These are phyloP conservation scores for Metschnikowia dekortorum DNA, from an alignment of 805 yeast species.

Conservation along the genomic window DNA sequence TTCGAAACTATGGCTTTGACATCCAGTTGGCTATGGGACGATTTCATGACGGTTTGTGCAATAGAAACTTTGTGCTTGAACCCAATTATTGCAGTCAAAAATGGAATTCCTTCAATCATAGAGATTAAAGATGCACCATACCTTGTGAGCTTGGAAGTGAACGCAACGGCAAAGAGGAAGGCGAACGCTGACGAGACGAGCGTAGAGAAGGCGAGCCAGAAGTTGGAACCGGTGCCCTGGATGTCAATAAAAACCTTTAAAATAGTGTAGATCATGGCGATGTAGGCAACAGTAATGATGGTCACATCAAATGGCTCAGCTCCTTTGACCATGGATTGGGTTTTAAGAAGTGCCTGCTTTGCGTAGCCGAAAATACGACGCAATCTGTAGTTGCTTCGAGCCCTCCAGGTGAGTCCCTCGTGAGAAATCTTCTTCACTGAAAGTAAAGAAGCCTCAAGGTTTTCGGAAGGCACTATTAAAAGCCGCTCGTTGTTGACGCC, in stretches of 20 bases:
- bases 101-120: constrained; percentile 88
- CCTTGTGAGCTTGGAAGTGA: constrained; percentile 51
- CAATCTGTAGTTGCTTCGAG: constrained; percentile 52
- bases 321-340: constrained; percentile 48
- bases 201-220: constrained; percentile 82
- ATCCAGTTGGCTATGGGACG: constrained; percentile 33
- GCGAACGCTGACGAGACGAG: constrained; percentile 77
- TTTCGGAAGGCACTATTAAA: constrained; percentile 31
- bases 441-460: constrained; percentile 22
- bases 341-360: constrained; percentile 34
- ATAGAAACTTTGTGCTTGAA: constrained; percentile 79
- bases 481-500: constrained; percentile 41
- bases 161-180: constrained; percentile 68
- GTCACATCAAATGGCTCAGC: constrained; percentile 86
- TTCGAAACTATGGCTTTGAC: constrained; percentile 40
- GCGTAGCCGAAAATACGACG: constrained; percentile 54
- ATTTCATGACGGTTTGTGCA: constrained; percentile 53
- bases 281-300: constrained; percentile 72
- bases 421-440: constrained; percentile 23
- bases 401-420: constrained; percentile 56
- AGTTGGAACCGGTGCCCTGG: constrained; percentile 73
- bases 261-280: constrained; percentile 85
- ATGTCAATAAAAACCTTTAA: constrained; percentile 70
- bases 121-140: constrained; percentile 66
- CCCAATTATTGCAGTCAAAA: constrained; percentile 87